Base-by-base conservation (phyloP, 176 grass and related monocot genomes). In the Carex myosuroides region DNA sequence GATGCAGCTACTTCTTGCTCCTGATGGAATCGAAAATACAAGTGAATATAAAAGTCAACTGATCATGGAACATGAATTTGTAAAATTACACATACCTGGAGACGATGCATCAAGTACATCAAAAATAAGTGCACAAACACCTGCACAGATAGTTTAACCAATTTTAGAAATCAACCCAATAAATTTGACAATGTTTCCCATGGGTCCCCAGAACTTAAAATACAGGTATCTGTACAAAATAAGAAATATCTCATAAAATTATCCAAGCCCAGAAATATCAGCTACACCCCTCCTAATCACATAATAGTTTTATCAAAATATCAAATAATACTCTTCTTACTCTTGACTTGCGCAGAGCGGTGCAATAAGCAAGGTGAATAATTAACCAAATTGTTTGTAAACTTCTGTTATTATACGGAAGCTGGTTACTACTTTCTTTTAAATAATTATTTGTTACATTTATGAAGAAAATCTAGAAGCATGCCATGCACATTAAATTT, bases 111-210 rank as follows among this genome's bases (percentile, higher is more conserved):
- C 90, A 99, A 80, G 88, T 95, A 89, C 96, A 99, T 99, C 93
- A 99, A 92, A 90, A 99, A 99, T 61, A 99, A 90, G 84, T 99
- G 96, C 81, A 99, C 93, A 83, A 99, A 99, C 62, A 99, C 93
- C 96, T 99, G 88, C 75, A 86, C 30, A 85, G 10, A 59, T 53
- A 46, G 83, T 78, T 81, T 17, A 81, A 67, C 24, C 73, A 18
- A 57, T 78, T 48, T 85, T 55, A 79, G 30, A 58, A 20, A 6
- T 21, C 16, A 30, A 50, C 44, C 58, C 52, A 60, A 75, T 57
- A 66, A 14, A 24, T 20, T 14, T 66, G 50, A 64, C 4, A 70
- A 14, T 79, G 33, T 57, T 52, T 56, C 73, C 5, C 11, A 32
- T 30, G 50, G 3, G 24, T 52, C 10, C 48, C 50, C 17, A 6